Evolutionary conservation across 225 moss, liverwort and hornwort species (phyloP), one percentile per base, ranked within the genome.

Genomic region (Physcomitrellopsis africana): DNA sequence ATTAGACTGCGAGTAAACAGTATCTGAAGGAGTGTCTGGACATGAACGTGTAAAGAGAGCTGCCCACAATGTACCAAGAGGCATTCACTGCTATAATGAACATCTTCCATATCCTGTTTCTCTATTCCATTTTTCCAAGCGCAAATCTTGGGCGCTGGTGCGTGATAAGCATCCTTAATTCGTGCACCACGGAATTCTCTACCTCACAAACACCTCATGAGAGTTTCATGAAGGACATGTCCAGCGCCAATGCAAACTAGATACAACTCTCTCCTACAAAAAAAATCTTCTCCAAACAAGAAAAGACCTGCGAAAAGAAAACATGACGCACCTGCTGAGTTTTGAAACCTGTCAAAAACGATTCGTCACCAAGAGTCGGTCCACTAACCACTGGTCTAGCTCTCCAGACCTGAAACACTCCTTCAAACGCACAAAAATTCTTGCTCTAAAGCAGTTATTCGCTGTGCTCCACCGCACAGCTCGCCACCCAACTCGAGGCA

Each of bases 401-500:
- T 71, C 66, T 71, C 53, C 22, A 60, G 60, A 81, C 81, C 27
- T 53, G 60, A 71, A 65, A 19, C 65, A 43, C 80, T 37, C 1
- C 70, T 57, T 70, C 70, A 51, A 66, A 23, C 76, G 74, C 76
- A 66, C 60, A 56, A 60, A 24, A 76, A 53, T 60, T 45, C 71
- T 37, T 26, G 58, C 37, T 68, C 52, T 18, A 9, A 68, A 0
- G 37, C 58, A 60, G 70, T 53, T 20, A 19, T 22, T 60, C 32
- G 7, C 4, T 5, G 43, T 55, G 54, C 53, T 49, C 48, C 17
- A 54, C 67, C 45, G 11, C 59, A 11, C 69, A 27, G 29, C 16
- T 26, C 67, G 26, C 51, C 17, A 41, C 42, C 8, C 16, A 32
- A 46, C 52, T 32, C 68, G 51, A 10, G 14, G 9, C 54, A 41